Percentiles rank a stretch among this genome's conserved stretches.
These are phyloP conservation scores for Leccinum cinnamomeum DNA, from an alignment of 1,284 basidiomycete genomes.

Conservation along the genomic window DNA sequence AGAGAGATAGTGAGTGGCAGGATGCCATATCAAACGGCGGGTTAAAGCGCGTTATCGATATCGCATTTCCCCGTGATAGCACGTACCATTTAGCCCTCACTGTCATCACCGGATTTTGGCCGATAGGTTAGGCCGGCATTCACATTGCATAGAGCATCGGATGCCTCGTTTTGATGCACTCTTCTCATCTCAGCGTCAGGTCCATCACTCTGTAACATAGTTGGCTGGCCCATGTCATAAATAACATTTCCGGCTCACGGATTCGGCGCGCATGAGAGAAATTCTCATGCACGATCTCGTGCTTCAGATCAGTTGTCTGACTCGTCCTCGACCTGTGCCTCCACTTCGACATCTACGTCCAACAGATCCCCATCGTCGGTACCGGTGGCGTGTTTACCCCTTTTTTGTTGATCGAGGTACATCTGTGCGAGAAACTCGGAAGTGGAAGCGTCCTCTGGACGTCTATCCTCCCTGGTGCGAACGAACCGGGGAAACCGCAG, in stretches of 20 bases:
- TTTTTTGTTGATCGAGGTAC: slow-evolving; percentile 63
- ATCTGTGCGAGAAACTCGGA: slow-evolving; percentile 71
- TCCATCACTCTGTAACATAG: neutral
- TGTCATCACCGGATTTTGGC: slow-evolving; percentile 22
- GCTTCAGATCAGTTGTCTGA: slow-evolving; percentile 21
- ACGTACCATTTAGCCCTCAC: slow-evolving; percentile 26
- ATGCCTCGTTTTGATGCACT: neutral
- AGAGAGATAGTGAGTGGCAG: slow-evolving; percentile 49
- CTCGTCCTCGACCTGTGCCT: slow-evolving; percentile 35
- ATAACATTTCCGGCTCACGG: neutral
- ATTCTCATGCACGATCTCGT: neutral
- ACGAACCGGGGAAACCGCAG: slow-evolving; percentile 92
- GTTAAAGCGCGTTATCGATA: slow-evolving; percentile 20
- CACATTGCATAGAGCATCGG: neutral
- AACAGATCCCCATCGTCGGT: slow-evolving; percentile 59
- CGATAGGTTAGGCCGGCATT: neutral
- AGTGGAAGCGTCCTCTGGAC: slow-evolving; percentile 74
- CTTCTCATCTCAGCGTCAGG: neutral
- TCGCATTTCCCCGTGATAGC: slow-evolving; percentile 23
- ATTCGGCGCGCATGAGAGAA: neutral
- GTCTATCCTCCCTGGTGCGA: slow-evolving; percentile 78
- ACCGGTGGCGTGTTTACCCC: slow-evolving; percentile 32
- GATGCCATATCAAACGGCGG: slow-evolving; percentile 15
- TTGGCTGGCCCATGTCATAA: neutral
- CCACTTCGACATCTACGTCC: slow-evolving; percentile 46